Percentiles rank a stretch among this genome's conserved stretches.
phyloP scores from a whole-genome alignment of 208 protist species.

The Wallacemonas sp. region DNA sequence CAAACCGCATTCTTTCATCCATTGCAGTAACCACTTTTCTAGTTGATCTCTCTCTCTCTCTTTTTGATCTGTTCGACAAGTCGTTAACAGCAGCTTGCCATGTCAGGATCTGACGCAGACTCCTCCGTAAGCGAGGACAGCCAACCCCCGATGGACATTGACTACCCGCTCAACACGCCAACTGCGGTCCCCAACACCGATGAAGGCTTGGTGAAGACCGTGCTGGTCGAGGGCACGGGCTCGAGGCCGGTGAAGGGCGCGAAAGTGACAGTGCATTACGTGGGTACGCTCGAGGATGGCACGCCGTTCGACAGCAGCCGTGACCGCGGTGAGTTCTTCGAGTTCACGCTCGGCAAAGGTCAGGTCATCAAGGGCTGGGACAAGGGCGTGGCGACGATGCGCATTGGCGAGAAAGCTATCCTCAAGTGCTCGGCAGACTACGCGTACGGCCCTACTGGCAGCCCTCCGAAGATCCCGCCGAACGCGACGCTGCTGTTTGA shows the following conservation, averaged over 20 bases:
- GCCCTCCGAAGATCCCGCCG: slow-evolving; percentile 82
- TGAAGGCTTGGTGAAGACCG: slow-evolving; percentile 75
- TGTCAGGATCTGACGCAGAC: slow-evolving; percentile 14
- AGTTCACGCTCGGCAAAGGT: slow-evolving; percentile 83
- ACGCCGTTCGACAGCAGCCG: slow-evolving; percentile 90
- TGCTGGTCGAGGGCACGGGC: slow-evolving; percentile 76
- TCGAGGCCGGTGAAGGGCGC: slow-evolving; percentile 68
- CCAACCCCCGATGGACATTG: slow-evolving; percentile 64
- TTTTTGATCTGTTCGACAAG: slow-evolving; percentile 5
- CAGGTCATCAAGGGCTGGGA: slow-evolving; percentile 94
- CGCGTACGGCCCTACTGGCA: slow-evolving; percentile 80
- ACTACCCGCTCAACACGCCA: slow-evolving; percentile 67
- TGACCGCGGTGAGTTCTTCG: slow-evolving; percentile 82
- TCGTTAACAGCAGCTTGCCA: too few species aligned
- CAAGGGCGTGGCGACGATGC: slow-evolving; percentile 89
- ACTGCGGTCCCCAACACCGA: slow-evolving; percentile 78
- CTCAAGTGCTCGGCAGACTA: slow-evolving; percentile 76
- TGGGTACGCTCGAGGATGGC: slow-evolving; percentile 82
- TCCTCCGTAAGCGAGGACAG: slow-evolving; percentile 53
- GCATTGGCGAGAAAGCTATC: slow-evolving; percentile 81
- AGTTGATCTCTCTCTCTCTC: slow-evolving; percentile 10
- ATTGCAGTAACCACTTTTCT: not conserved
- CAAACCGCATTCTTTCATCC: not conserved
- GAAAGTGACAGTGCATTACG: slow-evolving; percentile 91
- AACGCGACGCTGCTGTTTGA: slow-evolving; percentile 92